Evolutionary conservation across 2,329 filamentous ascomycete species (phyloP).

Genomic region (Neofusicoccum parvum): DNA sequence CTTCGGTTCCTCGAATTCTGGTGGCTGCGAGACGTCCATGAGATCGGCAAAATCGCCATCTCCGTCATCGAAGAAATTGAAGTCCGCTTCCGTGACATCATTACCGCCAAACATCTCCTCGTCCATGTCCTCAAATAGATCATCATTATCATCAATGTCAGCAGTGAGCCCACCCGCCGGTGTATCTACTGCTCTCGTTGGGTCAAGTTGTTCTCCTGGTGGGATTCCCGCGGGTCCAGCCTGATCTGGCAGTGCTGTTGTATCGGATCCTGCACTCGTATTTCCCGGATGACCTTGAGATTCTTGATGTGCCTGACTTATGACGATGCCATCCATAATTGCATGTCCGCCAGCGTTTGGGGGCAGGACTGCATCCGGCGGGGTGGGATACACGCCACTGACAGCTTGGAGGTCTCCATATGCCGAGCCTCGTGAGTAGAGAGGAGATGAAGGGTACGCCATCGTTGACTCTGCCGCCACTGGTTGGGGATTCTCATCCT

Average conservation of each 20-base stretch:
- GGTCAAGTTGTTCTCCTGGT: conserved; percentile 4
- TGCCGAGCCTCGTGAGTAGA: conserved; percentile 36
- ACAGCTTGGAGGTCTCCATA: conserved; percentile 41
- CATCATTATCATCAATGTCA: conserved; percentile 45
- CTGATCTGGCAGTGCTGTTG: background rate
- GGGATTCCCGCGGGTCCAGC: background rate
- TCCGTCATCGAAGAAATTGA: conserved; percentile 77
- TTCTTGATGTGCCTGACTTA: background rate
- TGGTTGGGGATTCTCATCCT: conserved; percentile 52
- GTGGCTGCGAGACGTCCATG: conserved; percentile 29
- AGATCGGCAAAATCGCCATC: conserved; percentile 41
- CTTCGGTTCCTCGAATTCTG: conserved; percentile 22
- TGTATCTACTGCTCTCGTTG: background rate
- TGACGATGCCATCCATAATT: conserved; percentile 13
- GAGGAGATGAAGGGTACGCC: conserved; percentile 39
- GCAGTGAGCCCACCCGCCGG: background rate
- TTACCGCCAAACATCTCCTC: conserved; percentile 70
- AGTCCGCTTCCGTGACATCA: conserved; percentile 79
- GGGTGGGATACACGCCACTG: conserved; percentile 44
- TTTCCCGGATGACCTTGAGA: background rate
- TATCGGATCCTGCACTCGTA: background rate
- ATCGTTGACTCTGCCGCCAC: conserved; percentile 35
- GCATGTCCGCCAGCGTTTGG: conserved; percentile 32
- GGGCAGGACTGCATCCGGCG: conserved; percentile 39
- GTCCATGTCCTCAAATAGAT: conserved; percentile 70